Percentiles rank a stretch among this genome's conserved stretches.
These are phyloP conservation scores for Ustilago sp. DNA, from an alignment of 1,284 basidiomycete species.

Conservation along the genomic window DNA sequence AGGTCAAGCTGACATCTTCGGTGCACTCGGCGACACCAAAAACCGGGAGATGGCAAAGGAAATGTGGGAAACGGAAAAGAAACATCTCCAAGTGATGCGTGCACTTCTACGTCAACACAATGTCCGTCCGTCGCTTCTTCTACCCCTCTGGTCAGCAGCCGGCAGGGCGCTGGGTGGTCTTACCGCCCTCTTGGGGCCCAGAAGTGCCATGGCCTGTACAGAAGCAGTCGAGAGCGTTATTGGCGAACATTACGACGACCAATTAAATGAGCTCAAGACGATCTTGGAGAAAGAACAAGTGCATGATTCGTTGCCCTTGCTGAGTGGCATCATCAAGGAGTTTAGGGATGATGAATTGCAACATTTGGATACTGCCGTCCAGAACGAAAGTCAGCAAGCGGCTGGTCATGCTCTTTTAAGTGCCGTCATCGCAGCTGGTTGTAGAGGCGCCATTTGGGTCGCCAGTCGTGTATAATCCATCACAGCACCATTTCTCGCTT, in stretches of 20 bases:
- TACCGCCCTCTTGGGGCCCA: conserved; percentile 88
- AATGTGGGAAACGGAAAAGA: conserved; percentile 97
- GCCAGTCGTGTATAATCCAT: conserved; percentile 71
- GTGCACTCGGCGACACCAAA: conserved; percentile 48
- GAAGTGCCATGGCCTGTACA: conserved; percentile 97
- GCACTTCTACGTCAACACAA: conserved; percentile 84
- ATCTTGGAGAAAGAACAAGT: conserved; percentile 41
- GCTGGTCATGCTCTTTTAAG: conserved; percentile 91
- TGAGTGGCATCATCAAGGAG: conserved; percentile 82
- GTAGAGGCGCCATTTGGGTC: conserved; percentile 87
- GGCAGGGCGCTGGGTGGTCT: conserved; percentile 86
- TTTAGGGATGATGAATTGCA: conserved; percentile 95
- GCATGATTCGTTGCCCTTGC: conserved; percentile 80
- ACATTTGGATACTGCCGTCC: conserved; percentile 91
- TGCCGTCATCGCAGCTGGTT: conserved; percentile 85
- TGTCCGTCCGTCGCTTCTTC: conserved; percentile 84
- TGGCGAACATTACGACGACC: conserved; percentile 95
- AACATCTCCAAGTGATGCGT: conserved; percentile 87
- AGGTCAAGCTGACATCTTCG: conserved; percentile 67
- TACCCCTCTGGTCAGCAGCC: conserved; percentile 84
- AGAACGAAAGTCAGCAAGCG: conserved; percentile 87
- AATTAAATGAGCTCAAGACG: conserved; percentile 53
- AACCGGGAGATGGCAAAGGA: conserved; percentile 74
- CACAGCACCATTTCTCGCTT: not conserved
- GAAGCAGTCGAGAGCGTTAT: conserved; percentile 98